Evolutionary conservation across 78 protist genomes (phyloP).

Genomic region (Capsaspora owczarzaki): DNA sequence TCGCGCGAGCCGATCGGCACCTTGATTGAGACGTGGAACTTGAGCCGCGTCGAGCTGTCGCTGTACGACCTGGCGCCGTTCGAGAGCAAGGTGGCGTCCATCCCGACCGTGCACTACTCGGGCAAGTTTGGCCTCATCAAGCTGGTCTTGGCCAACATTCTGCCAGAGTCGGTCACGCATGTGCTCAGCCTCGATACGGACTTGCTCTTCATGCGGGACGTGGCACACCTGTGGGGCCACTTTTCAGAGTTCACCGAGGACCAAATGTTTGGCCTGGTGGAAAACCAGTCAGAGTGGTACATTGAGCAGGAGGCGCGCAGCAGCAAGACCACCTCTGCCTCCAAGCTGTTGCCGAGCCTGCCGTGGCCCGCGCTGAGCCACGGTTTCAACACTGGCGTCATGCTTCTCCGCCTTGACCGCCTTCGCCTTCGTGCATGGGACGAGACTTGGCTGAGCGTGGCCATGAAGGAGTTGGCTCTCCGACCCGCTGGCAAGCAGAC

Average conservation of each 20-base stretch:
- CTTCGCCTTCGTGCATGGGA: background rate
- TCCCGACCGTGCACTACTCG: background rate
- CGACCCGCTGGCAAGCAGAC: background rate
- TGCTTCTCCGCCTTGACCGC: background rate
- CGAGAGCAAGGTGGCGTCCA: background rate
- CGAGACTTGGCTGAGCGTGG: background rate
- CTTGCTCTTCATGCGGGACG: background rate
- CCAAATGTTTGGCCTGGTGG: background rate
- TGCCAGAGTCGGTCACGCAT: background rate
- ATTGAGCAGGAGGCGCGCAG: too few species aligned
- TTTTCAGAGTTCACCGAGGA: background rate
- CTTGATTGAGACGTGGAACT: background rate
- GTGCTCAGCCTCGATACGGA: background rate
- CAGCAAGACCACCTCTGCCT: too few species aligned
- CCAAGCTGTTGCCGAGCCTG: background rate
- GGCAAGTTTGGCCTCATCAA: background rate
- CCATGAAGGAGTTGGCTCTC: background rate
- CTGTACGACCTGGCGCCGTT: background rate
- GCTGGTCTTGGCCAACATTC: background rate
- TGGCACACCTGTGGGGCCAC: background rate
- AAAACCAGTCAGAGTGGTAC: background rate
- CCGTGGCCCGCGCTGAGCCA: background rate
- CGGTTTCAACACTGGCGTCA: constrained; percentile 2
- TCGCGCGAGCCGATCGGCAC: background rate
- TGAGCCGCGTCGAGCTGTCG: background rate